A percentile compares a stretch with the other conserved stretches of the same genome.
Conservation (phyloP, 2,329 filamentous ascomycete genomes). For the Taxawa tesnikishii region DNA sequence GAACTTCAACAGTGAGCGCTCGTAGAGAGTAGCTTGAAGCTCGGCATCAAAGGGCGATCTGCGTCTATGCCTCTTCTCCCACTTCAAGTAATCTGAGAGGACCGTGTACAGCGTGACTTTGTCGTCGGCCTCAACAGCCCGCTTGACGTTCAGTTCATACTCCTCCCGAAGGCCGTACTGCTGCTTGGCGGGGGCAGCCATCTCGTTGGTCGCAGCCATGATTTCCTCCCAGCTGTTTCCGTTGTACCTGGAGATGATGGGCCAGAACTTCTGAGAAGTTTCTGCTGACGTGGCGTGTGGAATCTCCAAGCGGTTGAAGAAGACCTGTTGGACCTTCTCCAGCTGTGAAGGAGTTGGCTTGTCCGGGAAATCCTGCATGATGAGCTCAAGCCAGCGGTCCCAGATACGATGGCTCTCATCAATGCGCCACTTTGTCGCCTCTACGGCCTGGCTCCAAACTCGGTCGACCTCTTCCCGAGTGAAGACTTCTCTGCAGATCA, state of each 20-base stretch:
- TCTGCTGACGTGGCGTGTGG: conserved; percentile 65
- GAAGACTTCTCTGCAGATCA: conserved; percentile 60
- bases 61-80: conserved; percentile 55
- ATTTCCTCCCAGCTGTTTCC: conserved; percentile 57
- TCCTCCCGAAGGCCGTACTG: conserved; percentile 53
- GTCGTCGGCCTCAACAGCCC: conserved; percentile 45
- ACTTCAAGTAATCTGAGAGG: conserved; percentile 63
- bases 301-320: conserved; percentile 55
- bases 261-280: conserved; percentile 63
- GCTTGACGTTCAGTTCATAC: conserved; percentile 54
- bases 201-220: conserved; percentile 56
- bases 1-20: conserved; percentile 64
- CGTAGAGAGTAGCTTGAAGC: conserved; percentile 54
- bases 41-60: conserved; percentile 34
- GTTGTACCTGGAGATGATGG: conserved; percentile 56
- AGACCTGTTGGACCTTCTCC: conserved; percentile 55
- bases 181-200: conserved; percentile 51
- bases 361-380: conserved; percentile 54
- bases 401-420: conserved; percentile 68
- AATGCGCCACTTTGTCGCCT: conserved; percentile 60
- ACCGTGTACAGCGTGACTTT: conserved; percentile 41
- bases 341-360: conserved; percentile 44
- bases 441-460: conserved; percentile 60
- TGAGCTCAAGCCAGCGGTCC: conserved; percentile 64
- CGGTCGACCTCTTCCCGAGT: conserved; percentile 53